Evolutionary conservation across 192 early-diverging fungal species (phyloP).

Genomic region (Coemansia sp.): DNA sequence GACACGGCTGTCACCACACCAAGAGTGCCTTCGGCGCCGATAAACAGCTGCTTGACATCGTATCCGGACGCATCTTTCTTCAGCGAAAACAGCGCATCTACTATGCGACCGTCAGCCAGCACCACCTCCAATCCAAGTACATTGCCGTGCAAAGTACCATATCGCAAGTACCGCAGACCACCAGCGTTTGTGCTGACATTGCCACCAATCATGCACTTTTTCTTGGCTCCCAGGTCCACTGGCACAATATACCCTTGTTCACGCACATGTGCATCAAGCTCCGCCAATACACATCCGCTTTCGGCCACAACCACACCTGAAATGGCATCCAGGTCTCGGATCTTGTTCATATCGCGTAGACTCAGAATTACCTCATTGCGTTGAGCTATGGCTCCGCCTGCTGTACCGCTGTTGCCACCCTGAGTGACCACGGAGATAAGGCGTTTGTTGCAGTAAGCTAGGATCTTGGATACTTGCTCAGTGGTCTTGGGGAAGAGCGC

Average conservation of each 20-base stretch:
- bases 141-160: constrained; percentile 92
- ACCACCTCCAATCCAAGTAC: constrained; percentile 94
- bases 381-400: constrained; percentile 89
- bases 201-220: constrained; percentile 94
- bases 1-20: constrained; percentile 93
- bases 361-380: constrained; percentile 88
- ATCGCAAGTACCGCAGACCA: constrained; percentile 89
- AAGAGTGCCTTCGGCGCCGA: constrained; percentile 94
- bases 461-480: constrained; percentile 76
- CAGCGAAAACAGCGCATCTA: constrained; percentile 79
- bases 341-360: constrained; percentile 73
- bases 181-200: constrained; percentile 98
- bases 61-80: constrained; percentile 98
- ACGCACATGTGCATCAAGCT: constrained; percentile 78
- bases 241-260: constrained; percentile 90
- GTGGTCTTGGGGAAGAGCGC: constrained; percentile 83
- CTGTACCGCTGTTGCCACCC: constrained; percentile 95
- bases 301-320: constrained; percentile 87
- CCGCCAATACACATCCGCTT: constrained; percentile 87
- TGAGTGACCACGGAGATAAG: constrained; percentile 88
- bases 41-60: constrained; percentile 98
- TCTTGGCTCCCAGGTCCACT: constrained; percentile 82
- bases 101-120: constrained; percentile 84
- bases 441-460: constrained; percentile 83
- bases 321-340: constrained; percentile 69